Percentiles rank a stretch among this genome's conserved stretches.
These are phyloP conservation scores for Tetracentron sinense DNA, from an alignment of 164 flowering plant genomes.

Conservation along the genomic window DNA sequence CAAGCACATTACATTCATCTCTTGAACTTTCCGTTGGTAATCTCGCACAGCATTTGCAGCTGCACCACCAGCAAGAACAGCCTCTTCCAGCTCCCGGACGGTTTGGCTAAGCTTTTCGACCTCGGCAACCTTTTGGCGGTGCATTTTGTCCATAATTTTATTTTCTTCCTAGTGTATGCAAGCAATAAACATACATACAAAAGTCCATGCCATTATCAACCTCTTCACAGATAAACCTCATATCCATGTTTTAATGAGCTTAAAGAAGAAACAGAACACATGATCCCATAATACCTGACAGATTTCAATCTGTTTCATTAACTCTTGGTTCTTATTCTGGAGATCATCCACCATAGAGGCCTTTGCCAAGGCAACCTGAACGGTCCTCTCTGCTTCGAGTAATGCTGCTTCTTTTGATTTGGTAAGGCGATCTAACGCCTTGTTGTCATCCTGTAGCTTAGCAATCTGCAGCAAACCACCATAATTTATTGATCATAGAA, in stretches of 20 bases:
- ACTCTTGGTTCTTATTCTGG: slow-evolving; percentile 94
- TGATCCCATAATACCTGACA: slow-evolving; percentile 65
- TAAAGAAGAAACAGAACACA: background rate
- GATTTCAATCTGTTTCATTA: slow-evolving; percentile 97
- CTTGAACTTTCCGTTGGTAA: too few relatives aligned
- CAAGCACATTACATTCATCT: too few relatives aligned
- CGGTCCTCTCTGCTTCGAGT: slow-evolving; percentile 94
- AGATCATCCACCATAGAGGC: slow-evolving; percentile 99
- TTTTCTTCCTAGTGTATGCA: slow-evolving; percentile 75
- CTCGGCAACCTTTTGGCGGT: slow-evolving; percentile 95
- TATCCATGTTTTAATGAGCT: background rate
- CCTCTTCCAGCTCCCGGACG: slow-evolving; percentile 6
- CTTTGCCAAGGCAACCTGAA: slow-evolving; percentile 86
- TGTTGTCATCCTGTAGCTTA: slow-evolving; percentile 98
- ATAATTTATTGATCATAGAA: background rate
- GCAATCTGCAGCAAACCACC: slow-evolving; percentile 54
- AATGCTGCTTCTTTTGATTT: slow-evolving; percentile 98
- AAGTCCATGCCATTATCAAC: background rate
- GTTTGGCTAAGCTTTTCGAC: too few relatives aligned
- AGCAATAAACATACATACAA: slow-evolving; percentile 6
- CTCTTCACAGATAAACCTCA: background rate
- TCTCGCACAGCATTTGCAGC: background rate
- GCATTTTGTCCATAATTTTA: slow-evolving; percentile 92
- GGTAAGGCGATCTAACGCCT: slow-evolving; percentile 93
- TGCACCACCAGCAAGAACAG: slow-evolving; percentile 13